phyloP scores from a whole-genome alignment of 2,329 filamentous ascomycete species.

The Rhynchosporium agropyri region DNA sequence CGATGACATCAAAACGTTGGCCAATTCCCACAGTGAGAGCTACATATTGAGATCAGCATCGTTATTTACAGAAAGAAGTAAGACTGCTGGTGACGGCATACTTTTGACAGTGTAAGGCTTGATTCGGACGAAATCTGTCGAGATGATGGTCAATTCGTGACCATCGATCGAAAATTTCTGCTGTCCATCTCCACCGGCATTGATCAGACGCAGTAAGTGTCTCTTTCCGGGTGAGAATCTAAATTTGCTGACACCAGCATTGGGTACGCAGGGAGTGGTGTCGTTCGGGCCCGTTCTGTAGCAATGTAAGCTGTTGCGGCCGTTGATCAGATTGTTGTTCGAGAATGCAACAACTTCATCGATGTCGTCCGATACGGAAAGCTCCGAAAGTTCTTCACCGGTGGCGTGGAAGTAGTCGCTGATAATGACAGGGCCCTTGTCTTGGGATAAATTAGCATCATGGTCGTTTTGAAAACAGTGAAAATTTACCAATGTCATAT shows the following conservation, averaged over 20 bases:
- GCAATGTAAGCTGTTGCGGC: slow-evolving; percentile 40
- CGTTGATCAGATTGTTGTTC: slow-evolving; percentile 43
- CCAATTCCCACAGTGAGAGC: slow-evolving; percentile 62
- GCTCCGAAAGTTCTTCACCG: too few relatives aligned
- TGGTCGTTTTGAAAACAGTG: background rate
- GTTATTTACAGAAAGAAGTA: slow-evolving; percentile 54
- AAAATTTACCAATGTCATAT: slow-evolving; percentile 54
- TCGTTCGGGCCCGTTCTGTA: slow-evolving; percentile 31
- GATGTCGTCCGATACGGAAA: too few relatives aligned
- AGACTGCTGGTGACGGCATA: slow-evolving; percentile 13
- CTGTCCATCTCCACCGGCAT: slow-evolving; percentile 47
- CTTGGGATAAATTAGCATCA: slow-evolving; percentile 36
- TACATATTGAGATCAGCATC: slow-evolving; percentile 48
- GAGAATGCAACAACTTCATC: slow-evolving; percentile 29
- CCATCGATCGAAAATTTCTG: slow-evolving; percentile 55
- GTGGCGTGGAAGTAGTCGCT: slow-evolving; percentile 45
- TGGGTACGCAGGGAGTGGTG: slow-evolving; percentile 30
- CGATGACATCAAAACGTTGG: slow-evolving; percentile 50
- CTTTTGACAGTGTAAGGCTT: slow-evolving; percentile 27
- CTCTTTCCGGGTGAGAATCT: slow-evolving; percentile 47
- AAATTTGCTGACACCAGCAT: slow-evolving; percentile 42
- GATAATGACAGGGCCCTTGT: slow-evolving; percentile 56
- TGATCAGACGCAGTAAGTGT: slow-evolving; percentile 53
- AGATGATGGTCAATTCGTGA: slow-evolving; percentile 61
- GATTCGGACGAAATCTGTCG: slow-evolving; percentile 66